Conservation (phyloP, 345 rosid genomes). For the Alliaria petiolata region DNA sequence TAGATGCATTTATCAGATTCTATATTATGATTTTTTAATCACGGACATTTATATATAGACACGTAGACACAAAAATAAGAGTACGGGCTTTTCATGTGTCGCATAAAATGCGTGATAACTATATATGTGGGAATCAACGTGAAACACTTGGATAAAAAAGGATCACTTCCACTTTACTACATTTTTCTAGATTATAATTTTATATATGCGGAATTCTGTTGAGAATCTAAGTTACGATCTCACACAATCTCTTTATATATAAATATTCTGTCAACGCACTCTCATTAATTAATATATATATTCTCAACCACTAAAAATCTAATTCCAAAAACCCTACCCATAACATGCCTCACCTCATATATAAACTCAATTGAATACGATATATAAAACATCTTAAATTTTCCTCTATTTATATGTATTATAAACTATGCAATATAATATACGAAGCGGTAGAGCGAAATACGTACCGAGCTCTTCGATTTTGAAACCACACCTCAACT, state of each 20-base stretch:
- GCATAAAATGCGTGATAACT: slow-evolving; percentile 27
- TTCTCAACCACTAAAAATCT: slow-evolving; percentile 9
- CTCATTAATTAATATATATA: slow-evolving; percentile 9
- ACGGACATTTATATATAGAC: slow-evolving; percentile 12
- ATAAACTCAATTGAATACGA: neutral
- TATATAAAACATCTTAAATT: neutral
- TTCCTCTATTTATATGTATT: slow-evolving; percentile 1
- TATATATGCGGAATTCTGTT: slow-evolving; percentile 20
- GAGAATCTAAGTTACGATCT: slow-evolving; percentile 24
- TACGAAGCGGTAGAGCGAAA: neutral
- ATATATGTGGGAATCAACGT: slow-evolving; percentile 27
- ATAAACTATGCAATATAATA: neutral
- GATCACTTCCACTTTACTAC: slow-evolving; percentile 26
- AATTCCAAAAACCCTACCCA: slow-evolving; percentile 2
- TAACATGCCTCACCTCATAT: neutral
- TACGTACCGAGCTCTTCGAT: slow-evolving; percentile 71
- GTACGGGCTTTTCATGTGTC: slow-evolving; percentile 28
- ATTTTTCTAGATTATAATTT: slow-evolving; percentile 11
- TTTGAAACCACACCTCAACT: slow-evolving; percentile 85
- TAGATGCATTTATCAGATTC: slow-evolving; percentile 21
- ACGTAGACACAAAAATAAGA: slow-evolving; percentile 20
- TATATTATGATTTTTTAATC: neutral
- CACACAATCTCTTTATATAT: slow-evolving; percentile 20
- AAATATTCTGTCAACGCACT: slow-evolving; percentile 34
- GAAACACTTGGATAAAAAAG: slow-evolving; percentile 29